Base-by-base conservation (phyloP, 1,284 basidiomycete genomes). In the Boletus semigastroideus region DNA sequence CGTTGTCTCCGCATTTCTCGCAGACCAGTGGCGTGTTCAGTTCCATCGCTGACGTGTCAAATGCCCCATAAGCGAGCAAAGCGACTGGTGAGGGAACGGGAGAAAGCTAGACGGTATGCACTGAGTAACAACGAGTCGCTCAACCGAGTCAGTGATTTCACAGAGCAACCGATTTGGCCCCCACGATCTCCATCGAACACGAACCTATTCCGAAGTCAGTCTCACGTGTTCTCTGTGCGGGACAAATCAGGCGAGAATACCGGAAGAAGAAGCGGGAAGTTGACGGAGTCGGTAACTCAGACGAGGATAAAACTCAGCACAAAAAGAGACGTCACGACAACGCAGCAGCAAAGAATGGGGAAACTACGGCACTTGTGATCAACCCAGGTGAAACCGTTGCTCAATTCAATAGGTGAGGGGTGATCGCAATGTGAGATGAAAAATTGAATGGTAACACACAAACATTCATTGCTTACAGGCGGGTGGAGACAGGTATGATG, bases 31-130 rank as follows among this genome's bases (percentile, higher is more conserved):
- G 43, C 22, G 13, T 45, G 28, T 33, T 44, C 30, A 20, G 17
- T 31, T 48, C 54, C 55, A 30, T 57, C 43, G 64, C 62, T 62
- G 62, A 51, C 54, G 59, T 52, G 59, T 58, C 46, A 57, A 52
- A 86, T 86, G 83, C 84, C 84, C 37, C 84, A 85, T 64, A 86
- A 85, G 70, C 76, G 78, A 48, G 78, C 80, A 13, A 85, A 83
- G 64, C 73, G 73, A 19, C 74, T 75, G 20, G 64, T 72, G 11
- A 74, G 78, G 30, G 77, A 79, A 41, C 69, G 73, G 49, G 58
- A 70, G 42, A 69, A 64, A 16, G 59, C 65, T 14, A 60, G 66
- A 63, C 73, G 70, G 80, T 80, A 62, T 42, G 71, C 42, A 31
- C n/a, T n/a, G n/a, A 20, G 17, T n/a, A 37, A 28, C 27, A 36